Base-by-base conservation (phyloP, 1,284 basidiomycete genomes). In the Malassezia sp. region DNA sequence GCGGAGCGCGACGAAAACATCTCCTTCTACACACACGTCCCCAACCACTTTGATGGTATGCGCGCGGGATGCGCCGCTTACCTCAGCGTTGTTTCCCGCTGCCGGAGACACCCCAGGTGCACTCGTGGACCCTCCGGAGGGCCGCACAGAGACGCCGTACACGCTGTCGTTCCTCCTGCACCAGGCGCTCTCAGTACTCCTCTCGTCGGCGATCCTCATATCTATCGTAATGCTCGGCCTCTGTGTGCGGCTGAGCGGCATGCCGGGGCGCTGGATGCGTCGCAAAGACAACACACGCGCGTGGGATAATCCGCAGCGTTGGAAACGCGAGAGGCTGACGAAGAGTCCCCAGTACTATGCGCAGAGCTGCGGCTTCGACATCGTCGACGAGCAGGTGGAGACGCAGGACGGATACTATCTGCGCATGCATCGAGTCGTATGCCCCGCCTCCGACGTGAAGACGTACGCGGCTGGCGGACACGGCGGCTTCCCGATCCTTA, bases 261-360 rank as follows among this genome's bases (percentile, higher is more conserved):
- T 49, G 15, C 49, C 66, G 11, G 59, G 60, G 10, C 37, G 29
- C 27, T 23, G 51, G 43, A 21, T 54, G 42, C 5, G 17, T 5
- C 29, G 31, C 6, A 40, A 38, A 17, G 34, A 12, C 3, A 50
- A 56, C 4, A n/a, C n/a, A n/a, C n/a, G n/a, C n/a, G n/a, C n/a
- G n/a, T 79, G 79, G 79, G 78, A 80, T 56, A 71, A 76, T 37
- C 71, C 72, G 4, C 57, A 63, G 29, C 71, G 74, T 42, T 78
- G 75, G 74, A 63, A 63, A 46, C 71, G 73, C 33, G 67, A 70
- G 35, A 73, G 73, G 49, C 71, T 78, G 27, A 72, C 73, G 49
- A 78, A 77, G 52, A 76, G 79, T 52, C 75, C 78, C 3, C 62
- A 67, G 30, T 78, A 78, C 71, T 80, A 80, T 63, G 79, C 78